Conservation (phyloP, 352 stramenopile species). For the Blastocystis sp. region DNA sequence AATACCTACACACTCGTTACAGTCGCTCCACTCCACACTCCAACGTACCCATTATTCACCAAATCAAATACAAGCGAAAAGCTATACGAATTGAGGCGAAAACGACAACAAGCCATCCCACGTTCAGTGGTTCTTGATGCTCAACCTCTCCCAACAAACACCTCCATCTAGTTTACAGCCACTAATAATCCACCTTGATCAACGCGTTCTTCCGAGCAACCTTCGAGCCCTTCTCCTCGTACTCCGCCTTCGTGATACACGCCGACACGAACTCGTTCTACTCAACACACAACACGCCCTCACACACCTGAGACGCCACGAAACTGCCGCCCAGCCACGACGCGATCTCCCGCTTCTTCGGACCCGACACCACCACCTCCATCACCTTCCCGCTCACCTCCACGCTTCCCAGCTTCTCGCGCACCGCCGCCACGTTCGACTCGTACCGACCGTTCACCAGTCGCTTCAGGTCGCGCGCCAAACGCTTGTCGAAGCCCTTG, state of each 20-base stretch:
- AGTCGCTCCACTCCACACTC: too few species aligned
- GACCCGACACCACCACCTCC: conserved; percentile 68
- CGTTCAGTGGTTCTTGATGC: too few species aligned
- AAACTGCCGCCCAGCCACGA: conserved; percentile 55
- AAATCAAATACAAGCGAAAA: too few species aligned
- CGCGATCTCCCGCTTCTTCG: conserved; percentile 74
- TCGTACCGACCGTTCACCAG: conserved; percentile 84
- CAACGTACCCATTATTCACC: too few species aligned
- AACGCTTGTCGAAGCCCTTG: conserved; percentile 87
- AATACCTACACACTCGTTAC: too few species aligned
- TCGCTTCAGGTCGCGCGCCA: conserved; percentile 89
- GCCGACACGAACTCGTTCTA: conserved; percentile 76
- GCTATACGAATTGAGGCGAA: too few species aligned
- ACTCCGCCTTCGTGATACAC: conserved; percentile 85
- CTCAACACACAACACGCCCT: too few species aligned
- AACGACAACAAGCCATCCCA: too few species aligned
- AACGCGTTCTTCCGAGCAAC: conserved; percentile 44
- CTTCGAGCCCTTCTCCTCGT: conserved; percentile 87
- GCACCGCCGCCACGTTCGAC: conserved; percentile 75
- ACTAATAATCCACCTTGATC: conserved; percentile 41
- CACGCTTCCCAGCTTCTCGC: not conserved
- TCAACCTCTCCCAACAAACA: too few species aligned
- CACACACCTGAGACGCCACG: conserved; percentile 81
- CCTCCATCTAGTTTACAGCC: not conserved
- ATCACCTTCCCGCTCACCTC: conserved; percentile 58